Percentiles rank a stretch among this genome's conserved stretches.
Evolutionary conservation across 257 asterid species (phyloP).

Genomic region (Solanum bulbocastanum): DNA sequence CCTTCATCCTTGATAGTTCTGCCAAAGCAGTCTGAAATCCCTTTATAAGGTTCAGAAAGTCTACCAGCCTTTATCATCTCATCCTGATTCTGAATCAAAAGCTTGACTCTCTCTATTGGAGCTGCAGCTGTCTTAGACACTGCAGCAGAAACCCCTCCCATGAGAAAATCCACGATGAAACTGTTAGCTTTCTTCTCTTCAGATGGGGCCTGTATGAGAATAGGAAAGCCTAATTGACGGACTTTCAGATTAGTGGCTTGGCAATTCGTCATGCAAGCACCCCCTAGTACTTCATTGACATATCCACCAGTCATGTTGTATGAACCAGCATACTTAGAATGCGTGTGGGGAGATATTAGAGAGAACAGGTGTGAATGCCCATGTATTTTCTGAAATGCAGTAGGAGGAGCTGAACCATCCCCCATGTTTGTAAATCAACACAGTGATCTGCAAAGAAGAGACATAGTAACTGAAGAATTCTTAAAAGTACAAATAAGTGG

Average conservation of each 20-base stretch:
- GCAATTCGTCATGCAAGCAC: slow-evolving; percentile 14
- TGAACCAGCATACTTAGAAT: slow-evolving; percentile 23
- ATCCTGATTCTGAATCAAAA: slow-evolving; percentile 68
- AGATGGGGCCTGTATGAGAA: slow-evolving; percentile 37
- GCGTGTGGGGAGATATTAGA: slow-evolving; percentile 22
- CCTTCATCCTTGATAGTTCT: slow-evolving; percentile 72
- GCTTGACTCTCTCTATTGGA: slow-evolving; percentile 80
- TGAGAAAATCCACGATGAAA: slow-evolving; percentile 62
- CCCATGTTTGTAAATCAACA: slow-evolving; percentile 29
- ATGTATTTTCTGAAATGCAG: slow-evolving; percentile 29
- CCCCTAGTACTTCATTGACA: slow-evolving; percentile 32
- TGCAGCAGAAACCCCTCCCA: slow-evolving; percentile 87
- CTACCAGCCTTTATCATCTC: slow-evolving; percentile 74
- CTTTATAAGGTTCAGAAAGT: slow-evolving; percentile 60
- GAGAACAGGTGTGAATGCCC: slow-evolving; percentile 31
- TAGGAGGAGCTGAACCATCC: slow-evolving; percentile 18
- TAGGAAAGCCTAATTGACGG: slow-evolving; percentile 24
- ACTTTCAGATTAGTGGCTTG: slow-evolving; percentile 13
- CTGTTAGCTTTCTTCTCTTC: slow-evolving; percentile 29
- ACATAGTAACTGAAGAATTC: not conserved
- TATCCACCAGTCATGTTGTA: slow-evolving; percentile 21
- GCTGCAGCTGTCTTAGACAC: slow-evolving; percentile 73
- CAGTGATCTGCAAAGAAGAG: slow-evolving; percentile 16
- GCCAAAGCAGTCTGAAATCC: slow-evolving; percentile 58
- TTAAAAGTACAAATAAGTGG: not conserved